Evolutionary conservation across 169 alveolate species (phyloP).

Genomic region (Ichthyophthirius multifiliis): DNA sequence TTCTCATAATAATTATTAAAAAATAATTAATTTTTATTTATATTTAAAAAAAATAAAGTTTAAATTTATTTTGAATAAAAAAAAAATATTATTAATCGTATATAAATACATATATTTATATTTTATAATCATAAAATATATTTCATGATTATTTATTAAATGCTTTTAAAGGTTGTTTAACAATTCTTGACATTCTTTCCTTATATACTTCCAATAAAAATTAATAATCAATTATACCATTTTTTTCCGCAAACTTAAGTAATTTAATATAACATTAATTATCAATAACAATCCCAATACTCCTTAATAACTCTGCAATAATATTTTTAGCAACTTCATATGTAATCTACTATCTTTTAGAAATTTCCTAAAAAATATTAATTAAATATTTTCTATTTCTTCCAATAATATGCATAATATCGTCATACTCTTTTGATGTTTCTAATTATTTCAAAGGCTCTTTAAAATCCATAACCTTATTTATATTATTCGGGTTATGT

Average conservation of each 20-base stretch:
- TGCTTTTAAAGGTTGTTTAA: no score
- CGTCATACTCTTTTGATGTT: slow-evolving; percentile 41
- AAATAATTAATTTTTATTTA: no score
- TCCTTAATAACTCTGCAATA: slow-evolving; percentile 20
- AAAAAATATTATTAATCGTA: no score
- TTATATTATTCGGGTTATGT: background rate
- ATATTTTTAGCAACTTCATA: slow-evolving; percentile 23
- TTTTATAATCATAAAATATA: no score
- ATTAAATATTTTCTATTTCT: slow-evolving; percentile 50
- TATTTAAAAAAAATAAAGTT: no score
- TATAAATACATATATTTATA: no score
- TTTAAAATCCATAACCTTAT: background rate
- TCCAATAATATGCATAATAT: slow-evolving; percentile 28
- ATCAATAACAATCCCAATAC: slow-evolving; percentile 23
- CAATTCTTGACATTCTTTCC: no score
- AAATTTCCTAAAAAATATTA: slow-evolving; percentile 21
- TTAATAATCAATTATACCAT: slow-evolving; percentile 47
- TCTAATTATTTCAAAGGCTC: slow-evolving; percentile 2
- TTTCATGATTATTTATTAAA: no score
- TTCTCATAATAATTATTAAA: no score
- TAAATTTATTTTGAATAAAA: no score
- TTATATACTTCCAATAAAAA: slow-evolving; percentile 55
- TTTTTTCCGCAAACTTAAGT: slow-evolving; percentile 45
- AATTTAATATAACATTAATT: slow-evolving; percentile 31
- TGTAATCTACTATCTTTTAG: background rate